Evolutionary conservation across 2,329 filamentous ascomycete species (phyloP), one percentile per base, ranked within the genome.

Genomic region (Calonectria pseudoturangicola): DNA sequence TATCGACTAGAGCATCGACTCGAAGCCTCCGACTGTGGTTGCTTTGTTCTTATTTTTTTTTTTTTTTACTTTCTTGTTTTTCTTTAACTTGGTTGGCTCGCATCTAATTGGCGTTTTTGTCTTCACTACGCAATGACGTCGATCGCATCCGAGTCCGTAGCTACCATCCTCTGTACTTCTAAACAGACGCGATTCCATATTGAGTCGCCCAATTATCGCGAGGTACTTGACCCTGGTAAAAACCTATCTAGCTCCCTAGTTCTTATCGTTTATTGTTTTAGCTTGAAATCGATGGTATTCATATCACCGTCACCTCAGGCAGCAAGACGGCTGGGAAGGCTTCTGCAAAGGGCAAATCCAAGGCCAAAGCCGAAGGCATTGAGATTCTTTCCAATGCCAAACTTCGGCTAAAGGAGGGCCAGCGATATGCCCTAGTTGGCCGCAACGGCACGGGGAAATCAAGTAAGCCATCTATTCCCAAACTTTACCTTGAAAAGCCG

Each of bases 401-500:
- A 70, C 84, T 97, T 43, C 90, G 92, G 28, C 85, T 97, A 3
- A 94, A 96, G 75, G 90, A 92, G 63, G 93, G 93, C 0, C 88
- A 92, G 56, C 89, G 93, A 73, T 97, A 97, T 86, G 94, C 94
- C 0, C 86, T 97, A 2, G 87, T 96, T 25, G 95, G 95, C 0
- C 89, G 94, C 8, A 97, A 97, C 83, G 95, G 95, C 0, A 93
- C 92, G 2, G 95, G 95, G 7, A 97, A 97, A 81, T 96, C 94
- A 4, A 96, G 92, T 93, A 83, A 7, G 30, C 9, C 27, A 16
- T n/a, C 72, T 25, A 5, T 7, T 2, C 60, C 28, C 21, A 39
- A 36, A 2, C 3, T 12, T 2, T 6, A 25, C 25, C 12, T 9
- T 30, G 28, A 25, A 30, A 30, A 6, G 4, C 6, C 8, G 3